Evolutionary conservation across 2,329 filamentous ascomycete species (phyloP), one percentile per base, ranked within the genome.

Genomic region (Gremmenia infestans): DNA sequence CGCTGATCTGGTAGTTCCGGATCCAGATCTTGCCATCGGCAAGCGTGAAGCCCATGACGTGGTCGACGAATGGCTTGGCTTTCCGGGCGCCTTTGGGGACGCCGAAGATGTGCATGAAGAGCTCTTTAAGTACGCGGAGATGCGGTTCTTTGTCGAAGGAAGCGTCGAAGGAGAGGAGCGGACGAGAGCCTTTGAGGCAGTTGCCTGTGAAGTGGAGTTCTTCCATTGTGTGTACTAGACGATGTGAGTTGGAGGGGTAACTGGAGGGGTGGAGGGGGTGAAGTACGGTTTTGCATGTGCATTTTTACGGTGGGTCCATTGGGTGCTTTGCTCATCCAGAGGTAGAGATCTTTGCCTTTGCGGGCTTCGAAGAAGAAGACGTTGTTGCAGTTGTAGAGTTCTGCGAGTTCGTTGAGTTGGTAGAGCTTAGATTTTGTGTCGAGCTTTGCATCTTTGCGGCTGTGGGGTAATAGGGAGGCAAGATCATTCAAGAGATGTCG

Each of bases 201-300:
- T 99, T 99, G 53, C 94, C 94, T 15, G 91, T 92, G 72, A 99
- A 97, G 69, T 96, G 90, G 37, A 99, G 79, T 73, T 99, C 94
- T 69, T 93, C 91, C 90, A 95, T 96, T 9, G 93, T 97, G 75
- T 97, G 92, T 69, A 97, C 81, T 89, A 63, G 69, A 71, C 35
- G 71, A 46, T 45, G 47, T 65, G 50, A 61, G 54, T 39, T 75
- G 73, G 53, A 11, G 39, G n/a, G 14, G 15, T 15, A 43, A 36
- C 28, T 37, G 52, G 22, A 45, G 23, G 14, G 25, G 12, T 7
- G 7, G 12, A 7, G 7, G 22, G 25, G 45, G n/a, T 12, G 19
- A 53, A 57, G 3, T 73, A 87, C 84, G 70, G 68, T 91, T 92
- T 71, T 94, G 89, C 51, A 91, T 78, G 69, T 94, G 89, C 72